phyloP scores from a whole-genome alignment of 1,139 yeast species.

The Sugiyamaella novakii region DNA sequence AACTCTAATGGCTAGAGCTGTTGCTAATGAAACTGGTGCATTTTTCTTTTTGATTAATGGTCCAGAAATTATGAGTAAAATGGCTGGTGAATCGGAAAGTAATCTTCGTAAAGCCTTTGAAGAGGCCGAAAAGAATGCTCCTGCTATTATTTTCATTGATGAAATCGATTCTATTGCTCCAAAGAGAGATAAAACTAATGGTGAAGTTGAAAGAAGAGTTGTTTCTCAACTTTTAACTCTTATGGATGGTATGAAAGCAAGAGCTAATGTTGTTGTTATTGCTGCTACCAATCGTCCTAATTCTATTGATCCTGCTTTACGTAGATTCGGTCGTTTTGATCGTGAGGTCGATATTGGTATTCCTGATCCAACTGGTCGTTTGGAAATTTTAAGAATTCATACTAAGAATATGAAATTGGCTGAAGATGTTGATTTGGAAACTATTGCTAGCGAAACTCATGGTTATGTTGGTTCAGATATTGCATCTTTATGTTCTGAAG shows the following conservation, averaged over 20 bases:
- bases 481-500: slow-evolving; percentile 96
- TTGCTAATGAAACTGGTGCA: slow-evolving; percentile 99
- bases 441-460: slow-evolving; percentile 88
- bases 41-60: slow-evolving; percentile 97
- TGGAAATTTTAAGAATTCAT: slow-evolving; percentile 89
- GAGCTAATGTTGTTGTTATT: slow-evolving; percentile 94
- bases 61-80: slow-evolving; percentile 99
- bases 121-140: slow-evolving; percentile 98
- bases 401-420: slow-evolving; percentile 97
- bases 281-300: slow-evolving; percentile 97
- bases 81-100: slow-evolving; percentile 99
- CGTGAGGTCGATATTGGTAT: slow-evolving; percentile 99
- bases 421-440: slow-evolving; percentile 93
- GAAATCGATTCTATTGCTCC: slow-evolving; percentile 99
- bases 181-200: slow-evolving; percentile 99
- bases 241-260: slow-evolving; percentile 99
- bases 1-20: slow-evolving; percentile 99
- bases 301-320: slow-evolving; percentile 95
- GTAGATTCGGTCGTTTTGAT: slow-evolving; percentile 98
- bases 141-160: slow-evolving; percentile 95
- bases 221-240: slow-evolving; percentile 94
- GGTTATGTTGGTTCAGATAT: slow-evolving; percentile 98
- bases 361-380: slow-evolving; percentile 98
- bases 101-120: slow-evolving; percentile 97
- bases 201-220: slow-evolving; percentile 98